Percentiles rank a stretch among this genome's conserved stretches.
These are phyloP conservation scores for Trametes sp. DNA, from an alignment of 1,284 basidiomycete species.

Conservation along the genomic window DNA sequence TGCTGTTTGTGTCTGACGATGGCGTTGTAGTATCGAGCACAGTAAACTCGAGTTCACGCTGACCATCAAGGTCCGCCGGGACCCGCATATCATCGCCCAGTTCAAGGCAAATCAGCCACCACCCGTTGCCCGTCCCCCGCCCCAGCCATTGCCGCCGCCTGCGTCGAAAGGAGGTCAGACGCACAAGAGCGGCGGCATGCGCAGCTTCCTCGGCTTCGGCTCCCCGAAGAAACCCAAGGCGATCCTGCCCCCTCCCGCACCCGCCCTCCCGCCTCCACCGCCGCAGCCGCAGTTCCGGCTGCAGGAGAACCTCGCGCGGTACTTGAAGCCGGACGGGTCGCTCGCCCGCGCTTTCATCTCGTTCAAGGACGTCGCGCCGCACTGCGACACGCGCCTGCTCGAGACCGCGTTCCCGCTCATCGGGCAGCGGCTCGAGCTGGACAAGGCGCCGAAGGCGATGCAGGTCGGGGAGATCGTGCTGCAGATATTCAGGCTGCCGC, in stretches of 20 bases:
- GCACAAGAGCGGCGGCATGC: conserved; percentile 55
- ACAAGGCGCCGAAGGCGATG: conserved; percentile 61
- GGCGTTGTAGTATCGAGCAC: conserved; percentile 73
- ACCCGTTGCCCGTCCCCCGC: conserved; percentile 53
- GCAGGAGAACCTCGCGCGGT: conserved; percentile 80
- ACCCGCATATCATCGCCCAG: conserved; percentile 81
- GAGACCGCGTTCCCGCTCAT: conserved; percentile 88
- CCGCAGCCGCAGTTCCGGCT: conserved; percentile 50
- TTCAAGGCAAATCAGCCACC: conserved; percentile 68
- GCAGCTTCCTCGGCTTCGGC: conserved; percentile 73
- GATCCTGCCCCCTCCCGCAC: conserved; percentile 29
- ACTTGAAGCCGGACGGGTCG: conserved; percentile 82
- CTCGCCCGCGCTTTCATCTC: conserved; percentile 84
- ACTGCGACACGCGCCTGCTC: conserved; percentile 84
- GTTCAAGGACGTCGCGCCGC: conserved; percentile 84
- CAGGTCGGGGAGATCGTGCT: conserved; percentile 84
- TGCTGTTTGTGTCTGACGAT: neutral
- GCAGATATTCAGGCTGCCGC: conserved; percentile 90
- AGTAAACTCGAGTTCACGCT: conserved; percentile 92
- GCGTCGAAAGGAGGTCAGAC: conserved; percentile 51
- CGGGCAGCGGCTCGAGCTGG: conserved; percentile 70
- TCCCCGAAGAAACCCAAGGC: conserved; percentile 76
- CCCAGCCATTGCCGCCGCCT: conserved; percentile 50
- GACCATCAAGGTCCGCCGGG: conserved; percentile 82
- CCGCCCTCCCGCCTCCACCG: conserved; percentile 42